Conservation (phyloP, 441 rosid species). For the Erodium trifolium region DNA sequence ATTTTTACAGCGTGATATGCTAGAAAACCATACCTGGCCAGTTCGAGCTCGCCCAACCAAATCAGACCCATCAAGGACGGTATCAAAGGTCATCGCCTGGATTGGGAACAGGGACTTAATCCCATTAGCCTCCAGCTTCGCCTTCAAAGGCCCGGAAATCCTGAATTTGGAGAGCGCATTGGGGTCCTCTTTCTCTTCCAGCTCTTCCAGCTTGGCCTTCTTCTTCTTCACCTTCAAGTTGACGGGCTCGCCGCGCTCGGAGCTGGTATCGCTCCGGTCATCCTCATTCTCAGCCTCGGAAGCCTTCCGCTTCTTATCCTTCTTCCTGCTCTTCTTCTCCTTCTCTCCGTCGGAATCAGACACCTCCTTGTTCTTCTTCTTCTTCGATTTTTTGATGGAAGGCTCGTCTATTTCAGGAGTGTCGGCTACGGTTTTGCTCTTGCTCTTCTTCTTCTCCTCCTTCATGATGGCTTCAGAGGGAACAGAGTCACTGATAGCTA, state of each 20-base stretch:
- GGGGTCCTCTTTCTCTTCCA: conserved; percentile 40
- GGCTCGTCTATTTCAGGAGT: conserved; percentile 23
- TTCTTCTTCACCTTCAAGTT: conserved; percentile 5
- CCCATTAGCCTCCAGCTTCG: conserved; percentile 60
- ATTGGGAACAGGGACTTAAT: conserved; percentile 79
- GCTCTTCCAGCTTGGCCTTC: conserved; percentile 4
- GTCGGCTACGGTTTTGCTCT: conserved; percentile 40
- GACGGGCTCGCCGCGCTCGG: neutral
- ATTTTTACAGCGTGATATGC: neutral
- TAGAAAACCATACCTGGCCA: conserved; percentile 54
- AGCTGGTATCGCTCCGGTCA: neutral
- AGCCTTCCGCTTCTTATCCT: neutral
- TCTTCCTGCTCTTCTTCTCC: conserved; percentile 10
- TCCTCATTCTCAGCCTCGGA: conserved; percentile 6
- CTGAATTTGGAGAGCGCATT: conserved; percentile 59
- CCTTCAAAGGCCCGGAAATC: conserved; percentile 56
- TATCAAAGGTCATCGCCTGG: conserved; percentile 80
- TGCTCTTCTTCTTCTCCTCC: conserved; percentile 44
- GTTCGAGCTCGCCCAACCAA: conserved; percentile 93
- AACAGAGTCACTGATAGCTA: conserved; percentile 27
- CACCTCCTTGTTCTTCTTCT: conserved; percentile 7
- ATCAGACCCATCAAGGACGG: conserved; percentile 67
- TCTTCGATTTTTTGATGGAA: conserved; percentile 17
- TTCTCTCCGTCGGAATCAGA: conserved; percentile 5
- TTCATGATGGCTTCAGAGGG: conserved; percentile 1